Base-by-base conservation (phyloP, 495 filamentous ascomycete genomes). In the Aspergillus indologenus region DNA sequence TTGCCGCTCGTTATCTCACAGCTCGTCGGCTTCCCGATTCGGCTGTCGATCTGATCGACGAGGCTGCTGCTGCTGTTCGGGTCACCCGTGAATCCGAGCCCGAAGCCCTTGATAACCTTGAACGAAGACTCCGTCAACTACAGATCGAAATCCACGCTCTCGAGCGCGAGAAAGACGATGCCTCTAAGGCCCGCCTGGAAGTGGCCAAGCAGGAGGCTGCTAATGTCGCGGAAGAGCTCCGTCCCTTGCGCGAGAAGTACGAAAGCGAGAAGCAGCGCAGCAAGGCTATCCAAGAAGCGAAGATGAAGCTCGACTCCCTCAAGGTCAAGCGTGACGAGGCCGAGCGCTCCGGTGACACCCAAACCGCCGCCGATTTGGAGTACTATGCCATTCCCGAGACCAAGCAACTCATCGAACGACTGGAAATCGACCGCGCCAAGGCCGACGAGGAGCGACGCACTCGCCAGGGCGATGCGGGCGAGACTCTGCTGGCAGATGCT, bases 381-480 rank as follows among this genome's bases (percentile, higher is more conserved):
- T 98, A 97, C 81, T 96, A 96, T 68, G 94, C 92, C 54, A 97
- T 98, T 58, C 94, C 94, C 1, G 94, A 97, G 62, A 88, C 95
- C 60, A 87, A 93, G 72, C 67, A 76, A 21, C 81, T 85, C 54
- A 98, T 98, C 67, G 82, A 85, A 57, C 74, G 81, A 57, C 84
- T 98, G 12, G 94, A 98, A 71, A 75, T 76, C 24, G 89, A 95
- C 57, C 94, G 96, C 65, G 82, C 83, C 5, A 78, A 77, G 29
- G 85, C 86, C 6, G 94, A 98, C 73, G 83, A 83, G 12, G 87
- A 93, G 42, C 79, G 89, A 14, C 87, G 81, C 62, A 80, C 80
- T 17, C 81, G 75, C 12, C 64, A 70, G 0, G 85, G 81, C 34
- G 79, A 81, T 31, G 70, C 73, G 5, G 87, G 84, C 46, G 82